Percentiles rank a stretch among this genome's conserved stretches.
These are phyloP conservation scores for Populus alba DNA, from an alignment of 345 rosid species.

Conservation along the genomic window DNA sequence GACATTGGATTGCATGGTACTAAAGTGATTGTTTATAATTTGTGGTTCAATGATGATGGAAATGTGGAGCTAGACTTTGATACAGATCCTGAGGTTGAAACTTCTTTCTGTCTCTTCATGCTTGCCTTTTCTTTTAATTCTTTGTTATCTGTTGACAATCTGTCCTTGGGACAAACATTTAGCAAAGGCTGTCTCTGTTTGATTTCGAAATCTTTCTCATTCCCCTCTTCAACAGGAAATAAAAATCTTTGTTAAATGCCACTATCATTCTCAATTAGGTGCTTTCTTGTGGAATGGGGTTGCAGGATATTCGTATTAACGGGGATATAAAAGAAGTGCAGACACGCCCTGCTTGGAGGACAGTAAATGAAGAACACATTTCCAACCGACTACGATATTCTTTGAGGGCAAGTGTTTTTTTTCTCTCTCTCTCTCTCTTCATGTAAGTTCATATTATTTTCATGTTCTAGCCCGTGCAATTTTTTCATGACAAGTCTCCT, in stretches of 20 bases:
- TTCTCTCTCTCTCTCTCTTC: neutral
- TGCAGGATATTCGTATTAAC: constrained; percentile 73
- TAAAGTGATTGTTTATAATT: constrained; percentile 75
- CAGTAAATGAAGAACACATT: constrained; percentile 61
- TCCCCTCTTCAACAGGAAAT: too few relatives aligned
- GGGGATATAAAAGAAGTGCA: constrained; percentile 52
- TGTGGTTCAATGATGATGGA: constrained; percentile 71
- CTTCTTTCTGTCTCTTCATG: constrained; percentile 11
- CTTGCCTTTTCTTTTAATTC: neutral
- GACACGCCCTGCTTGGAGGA: constrained; percentile 41
- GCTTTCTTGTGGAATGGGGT: constrained; percentile 11
- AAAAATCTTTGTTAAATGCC: neutral
- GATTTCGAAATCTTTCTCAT: too few relatives aligned
- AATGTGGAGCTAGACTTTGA: constrained; percentile 76
- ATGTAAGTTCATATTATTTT: neutral
- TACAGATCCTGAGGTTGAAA: constrained; percentile 57
- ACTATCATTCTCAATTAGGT: constrained; percentile 13
- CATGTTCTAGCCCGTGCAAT: too few relatives aligned
- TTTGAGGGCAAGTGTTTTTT: constrained; percentile 63
- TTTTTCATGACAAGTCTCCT: too few relatives aligned
- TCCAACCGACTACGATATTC: constrained; percentile 63
- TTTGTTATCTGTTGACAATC: neutral
- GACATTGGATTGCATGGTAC: constrained; percentile 82
- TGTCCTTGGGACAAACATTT: too few relatives aligned
- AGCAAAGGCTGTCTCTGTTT: too few relatives aligned